Base-by-base conservation (phyloP, 2,329 filamentous ascomycete genomes). In the Exophiala mesophila region DNA sequence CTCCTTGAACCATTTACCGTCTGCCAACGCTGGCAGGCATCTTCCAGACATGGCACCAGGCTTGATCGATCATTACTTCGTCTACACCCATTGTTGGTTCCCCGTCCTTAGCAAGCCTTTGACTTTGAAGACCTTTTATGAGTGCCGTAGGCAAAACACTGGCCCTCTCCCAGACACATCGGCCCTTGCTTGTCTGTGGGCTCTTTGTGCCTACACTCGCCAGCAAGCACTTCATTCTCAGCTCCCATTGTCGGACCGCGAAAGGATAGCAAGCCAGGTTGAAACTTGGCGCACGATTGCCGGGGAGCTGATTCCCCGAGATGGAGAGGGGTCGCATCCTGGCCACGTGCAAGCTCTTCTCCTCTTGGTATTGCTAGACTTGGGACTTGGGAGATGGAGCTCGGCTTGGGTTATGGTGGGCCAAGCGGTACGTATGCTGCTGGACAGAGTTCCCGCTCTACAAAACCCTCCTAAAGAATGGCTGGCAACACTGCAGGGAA, bases 81-180 rank as follows among this genome's bases (percentile, higher is more conserved):
- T 74, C 0, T 71, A 72, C 41, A 77, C 73, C 1, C 74, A 80
- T 50, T 70, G 69, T 18, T 80, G 77, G 76, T 68, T 80, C 20
- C 77, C 77, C 0, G 70, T 80, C n/a, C 65, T 73, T 18, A 72
- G 76, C 36, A 78, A 76, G 55, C 72, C 78, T 49, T 71, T 73
- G 42, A 66, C 78, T 6, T 60, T 78, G 12, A 73, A 73, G 43
- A 64, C 71, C 3, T 74, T 72, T n/a, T 79, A 78, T 54, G 66
- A 70, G 5, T 54, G 69, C 71, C 33, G 62, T 9, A 44, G 36
- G 37, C 16, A 23, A 5, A 15, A 31, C 9, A 39, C 36, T 19
- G n/a, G 12, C 10, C 24, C 15, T 13, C 35, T 31, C 18, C 18
- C 26, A 9, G 40, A 46, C 15, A 33, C 19, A 26, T 36, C 39